Evolutionary conservation across 2,329 filamentous ascomycete species (phyloP).

Genomic region (Clarireedia hainanense): DNA sequence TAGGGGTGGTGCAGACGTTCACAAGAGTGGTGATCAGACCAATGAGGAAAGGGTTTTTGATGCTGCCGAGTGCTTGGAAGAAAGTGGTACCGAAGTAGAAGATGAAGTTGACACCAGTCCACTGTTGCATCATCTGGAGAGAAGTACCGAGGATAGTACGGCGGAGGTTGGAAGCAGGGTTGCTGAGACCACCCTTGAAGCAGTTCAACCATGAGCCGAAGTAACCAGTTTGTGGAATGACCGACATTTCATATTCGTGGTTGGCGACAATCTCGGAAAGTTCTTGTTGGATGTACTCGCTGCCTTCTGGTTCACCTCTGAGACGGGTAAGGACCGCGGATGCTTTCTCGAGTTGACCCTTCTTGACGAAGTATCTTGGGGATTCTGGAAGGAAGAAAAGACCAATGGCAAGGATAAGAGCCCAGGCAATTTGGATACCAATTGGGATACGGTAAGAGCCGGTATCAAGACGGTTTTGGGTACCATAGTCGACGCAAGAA

Average conservation of each 20-base stretch:
- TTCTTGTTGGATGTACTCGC: constrained; percentile 69
- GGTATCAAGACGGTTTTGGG: constrained; percentile 52
- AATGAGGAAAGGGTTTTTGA: constrained; percentile 73
- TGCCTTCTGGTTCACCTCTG: constrained; percentile 65
- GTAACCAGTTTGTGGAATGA: constrained; percentile 59
- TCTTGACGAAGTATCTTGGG: constrained; percentile 78
- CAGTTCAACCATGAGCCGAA: constrained; percentile 61
- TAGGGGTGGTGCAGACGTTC: constrained; percentile 76
- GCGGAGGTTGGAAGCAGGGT: constrained; percentile 59
- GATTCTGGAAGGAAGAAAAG: constrained; percentile 76
- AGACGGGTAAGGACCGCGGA: constrained; percentile 55
- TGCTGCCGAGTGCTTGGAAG: constrained; percentile 70
- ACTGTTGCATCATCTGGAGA: constrained; percentile 75
- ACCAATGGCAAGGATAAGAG: constrained; percentile 63
- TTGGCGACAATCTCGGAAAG: constrained; percentile 83
- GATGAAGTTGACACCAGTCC: constrained; percentile 80
- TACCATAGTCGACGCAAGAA: constrained; percentile 65
- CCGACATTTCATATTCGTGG: constrained; percentile 71
- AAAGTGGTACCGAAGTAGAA: constrained; percentile 83
- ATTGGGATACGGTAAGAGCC: constrained; percentile 76
- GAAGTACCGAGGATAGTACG: constrained; percentile 64
- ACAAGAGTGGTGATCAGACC: constrained; percentile 80
- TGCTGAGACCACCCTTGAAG: constrained; percentile 56
- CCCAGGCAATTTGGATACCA: constrained; percentile 72
- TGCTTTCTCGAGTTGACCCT: constrained; percentile 59